These are phyloP conservation scores for Colletotrichum melonis DNA, from an alignment of 2,329 filamentous ascomycete species.

Conservation along the genomic window DNA sequence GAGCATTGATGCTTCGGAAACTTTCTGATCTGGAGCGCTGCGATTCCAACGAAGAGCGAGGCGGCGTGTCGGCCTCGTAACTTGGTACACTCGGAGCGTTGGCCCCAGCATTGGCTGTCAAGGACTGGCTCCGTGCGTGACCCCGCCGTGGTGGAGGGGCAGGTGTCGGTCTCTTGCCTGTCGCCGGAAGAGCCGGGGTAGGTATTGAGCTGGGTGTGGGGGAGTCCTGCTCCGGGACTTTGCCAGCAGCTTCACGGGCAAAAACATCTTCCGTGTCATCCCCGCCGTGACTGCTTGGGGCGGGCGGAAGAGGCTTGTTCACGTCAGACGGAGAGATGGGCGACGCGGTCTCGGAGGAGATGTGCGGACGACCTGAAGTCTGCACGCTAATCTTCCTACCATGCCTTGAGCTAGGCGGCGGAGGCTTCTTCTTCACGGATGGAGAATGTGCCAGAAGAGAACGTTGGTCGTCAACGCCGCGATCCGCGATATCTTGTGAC, in stretches of 20 bases:
- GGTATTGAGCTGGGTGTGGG: slow-evolving; percentile 36
- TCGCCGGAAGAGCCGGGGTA: slow-evolving; percentile 52
- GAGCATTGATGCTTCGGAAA: slow-evolving; percentile 54
- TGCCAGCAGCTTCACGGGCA: slow-evolving; percentile 65
- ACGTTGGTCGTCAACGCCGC: slow-evolving; percentile 60
- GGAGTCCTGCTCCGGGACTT: slow-evolving; percentile 55
- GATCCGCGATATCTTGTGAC: slow-evolving; percentile 67
- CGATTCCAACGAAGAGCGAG: slow-evolving; percentile 64
- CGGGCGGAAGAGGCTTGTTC: slow-evolving; percentile 72
- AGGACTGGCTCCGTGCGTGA: slow-evolving; percentile 56
- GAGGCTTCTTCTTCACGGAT: slow-evolving; percentile 74
- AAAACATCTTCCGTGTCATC: slow-evolving; percentile 63
- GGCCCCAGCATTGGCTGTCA: slow-evolving; percentile 26
- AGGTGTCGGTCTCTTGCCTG: slow-evolving; percentile 56
- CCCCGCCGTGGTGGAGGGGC: slow-evolving; percentile 63
- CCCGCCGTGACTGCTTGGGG: slow-evolving; percentile 59
- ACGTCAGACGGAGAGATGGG: slow-evolving; percentile 58
- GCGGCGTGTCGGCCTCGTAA: slow-evolving; percentile 51
- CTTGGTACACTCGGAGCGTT: slow-evolving; percentile 33
- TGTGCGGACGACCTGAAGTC: slow-evolving; percentile 29
- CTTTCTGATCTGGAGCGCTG: slow-evolving; percentile 58
- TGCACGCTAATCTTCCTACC: slow-evolving; percentile 76
- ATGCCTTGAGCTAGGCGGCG: slow-evolving; percentile 79
- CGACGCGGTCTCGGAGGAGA: slow-evolving; percentile 39
- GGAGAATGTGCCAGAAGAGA: slow-evolving; percentile 47